phyloP scores from a whole-genome alignment of 768 basidiomycete genomes.

The Fomitopsis serialis region DNA sequence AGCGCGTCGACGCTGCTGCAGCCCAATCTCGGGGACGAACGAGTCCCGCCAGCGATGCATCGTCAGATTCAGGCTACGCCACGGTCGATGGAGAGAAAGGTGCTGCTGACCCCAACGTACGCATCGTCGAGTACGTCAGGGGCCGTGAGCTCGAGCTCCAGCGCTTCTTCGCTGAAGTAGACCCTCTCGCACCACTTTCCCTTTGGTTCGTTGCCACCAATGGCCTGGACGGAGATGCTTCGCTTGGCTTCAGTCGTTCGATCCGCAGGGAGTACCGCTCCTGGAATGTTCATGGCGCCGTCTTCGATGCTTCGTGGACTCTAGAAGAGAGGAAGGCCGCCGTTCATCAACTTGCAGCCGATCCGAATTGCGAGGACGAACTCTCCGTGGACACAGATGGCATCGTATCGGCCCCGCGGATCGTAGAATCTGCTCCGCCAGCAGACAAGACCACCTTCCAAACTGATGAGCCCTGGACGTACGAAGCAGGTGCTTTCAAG shows the following conservation, averaged over 20 bases:
- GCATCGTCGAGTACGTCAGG: constrained; percentile 9
- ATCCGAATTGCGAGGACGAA: neutral
- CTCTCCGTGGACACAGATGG: neutral
- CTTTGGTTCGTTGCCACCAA: constrained; percentile 26
- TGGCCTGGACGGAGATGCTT: constrained; percentile 26
- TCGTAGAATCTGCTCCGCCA: neutral
- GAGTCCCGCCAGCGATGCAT: neutral
- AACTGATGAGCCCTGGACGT: neutral
- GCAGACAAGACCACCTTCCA: neutral
- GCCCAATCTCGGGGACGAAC: neutral
- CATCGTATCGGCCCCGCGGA: neutral
- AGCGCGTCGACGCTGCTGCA: neutral
- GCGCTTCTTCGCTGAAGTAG: constrained; percentile 4
- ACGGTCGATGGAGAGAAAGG: neutral
- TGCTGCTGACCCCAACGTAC: neutral
- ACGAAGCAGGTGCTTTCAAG: neutral
- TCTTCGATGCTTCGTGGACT: constrained; percentile 21
- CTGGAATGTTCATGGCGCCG: constrained; percentile 25
- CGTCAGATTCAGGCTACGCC: neutral
- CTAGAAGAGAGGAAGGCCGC: constrained; percentile 2
- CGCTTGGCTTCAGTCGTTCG: constrained; percentile 25
- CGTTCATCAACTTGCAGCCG: neutral
- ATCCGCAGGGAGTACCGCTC: constrained; percentile 26
- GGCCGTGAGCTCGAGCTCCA: constrained; percentile 17
- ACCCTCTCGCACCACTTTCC: constrained; percentile 7